Conservation (phyloP, 192 early-diverging fungal species). For the Coemansia sp. region DNA sequence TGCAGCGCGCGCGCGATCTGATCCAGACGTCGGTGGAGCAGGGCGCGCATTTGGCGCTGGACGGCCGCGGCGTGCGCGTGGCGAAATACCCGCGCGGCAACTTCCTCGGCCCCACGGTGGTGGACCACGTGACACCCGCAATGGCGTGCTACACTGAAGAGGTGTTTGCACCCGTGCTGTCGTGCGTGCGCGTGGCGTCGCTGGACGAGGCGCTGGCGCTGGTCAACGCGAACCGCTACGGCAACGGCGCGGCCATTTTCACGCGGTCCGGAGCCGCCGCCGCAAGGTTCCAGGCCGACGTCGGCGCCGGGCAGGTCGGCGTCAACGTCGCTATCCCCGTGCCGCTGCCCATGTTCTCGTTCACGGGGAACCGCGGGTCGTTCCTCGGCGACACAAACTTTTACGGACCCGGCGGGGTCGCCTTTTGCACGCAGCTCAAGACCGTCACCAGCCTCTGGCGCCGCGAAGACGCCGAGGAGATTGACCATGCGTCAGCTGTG, state of each 20-base stretch:
- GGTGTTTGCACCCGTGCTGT: constrained; percentile 93
- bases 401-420: constrained; percentile 69
- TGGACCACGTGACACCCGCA: constrained; percentile 63
- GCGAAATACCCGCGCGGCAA: constrained; percentile 84
- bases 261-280: constrained; percentile 86
- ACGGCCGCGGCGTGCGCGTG: constrained; percentile 76
- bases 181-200: constrained; percentile 75
- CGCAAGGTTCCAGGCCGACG: constrained; percentile 79
- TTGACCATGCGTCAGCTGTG: constrained; percentile 56
- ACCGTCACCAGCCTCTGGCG: constrained; percentile 94
- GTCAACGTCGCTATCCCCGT: constrained; percentile 91
- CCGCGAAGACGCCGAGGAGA: constrained; percentile 69
- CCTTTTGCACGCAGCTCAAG: constrained; percentile 91
- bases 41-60: constrained; percentile 80
- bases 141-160: constrained; percentile 93
- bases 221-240: constrained; percentile 87
- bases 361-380: constrained; percentile 85
- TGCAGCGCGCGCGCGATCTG: constrained; percentile 66
- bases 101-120: constrained; percentile 93
- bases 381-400: constrained; percentile 96
- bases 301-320: constrained; percentile 92
- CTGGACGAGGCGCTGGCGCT: constrained; percentile 88
- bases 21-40: constrained; percentile 80
- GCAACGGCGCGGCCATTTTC: constrained; percentile 82
- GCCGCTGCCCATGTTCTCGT: constrained; percentile 94